Conservation (phyloP, 2,329 filamentous ascomycete genomes). For the Aspergillus udagawae region DNA sequence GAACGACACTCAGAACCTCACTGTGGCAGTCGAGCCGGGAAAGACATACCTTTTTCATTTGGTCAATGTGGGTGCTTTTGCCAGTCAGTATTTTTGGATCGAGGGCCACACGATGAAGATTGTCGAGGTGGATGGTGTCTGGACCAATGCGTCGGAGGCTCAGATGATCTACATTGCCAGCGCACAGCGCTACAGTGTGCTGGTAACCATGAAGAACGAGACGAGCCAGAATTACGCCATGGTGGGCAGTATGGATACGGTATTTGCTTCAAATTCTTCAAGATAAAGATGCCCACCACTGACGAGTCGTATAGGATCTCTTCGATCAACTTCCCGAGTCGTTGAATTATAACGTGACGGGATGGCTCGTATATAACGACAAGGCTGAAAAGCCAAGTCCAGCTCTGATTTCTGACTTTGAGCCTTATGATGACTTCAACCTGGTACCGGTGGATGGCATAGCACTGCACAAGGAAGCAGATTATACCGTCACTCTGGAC, state of each 20-base stretch:
- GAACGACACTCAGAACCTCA: constrained; percentile 64
- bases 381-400: constrained; percentile 43
- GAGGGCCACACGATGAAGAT: constrained; percentile 57
- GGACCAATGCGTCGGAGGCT: constrained; percentile 56
- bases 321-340: constrained; percentile 65
- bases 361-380: constrained; percentile 52
- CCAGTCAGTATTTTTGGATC: constrained; percentile 44
- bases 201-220: constrained; percentile 58
- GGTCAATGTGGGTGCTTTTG: constrained; percentile 68
- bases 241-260: constrained; percentile 63
- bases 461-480: constrained; percentile 4
- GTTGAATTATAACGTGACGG: constrained; percentile 47
- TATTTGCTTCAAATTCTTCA: constrained; percentile 15
- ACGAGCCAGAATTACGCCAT: constrained; percentile 61
- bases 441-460: constrained; percentile 40
- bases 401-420: constrained; percentile 53
- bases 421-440: constrained; percentile 54
- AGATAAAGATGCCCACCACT: constrained; percentile 19
- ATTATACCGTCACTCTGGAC: constrained; percentile 6
- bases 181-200: constrained; percentile 56
- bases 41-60: constrained; percentile 69
- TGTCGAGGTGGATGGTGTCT: constrained; percentile 68
- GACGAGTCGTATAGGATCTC: constrained; percentile 42
- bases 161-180: constrained; percentile 63
- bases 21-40: constrained; percentile 56